Base-by-base conservation (phyloP, 148 eudicot genomes). In the Chenopodium album region DNA sequence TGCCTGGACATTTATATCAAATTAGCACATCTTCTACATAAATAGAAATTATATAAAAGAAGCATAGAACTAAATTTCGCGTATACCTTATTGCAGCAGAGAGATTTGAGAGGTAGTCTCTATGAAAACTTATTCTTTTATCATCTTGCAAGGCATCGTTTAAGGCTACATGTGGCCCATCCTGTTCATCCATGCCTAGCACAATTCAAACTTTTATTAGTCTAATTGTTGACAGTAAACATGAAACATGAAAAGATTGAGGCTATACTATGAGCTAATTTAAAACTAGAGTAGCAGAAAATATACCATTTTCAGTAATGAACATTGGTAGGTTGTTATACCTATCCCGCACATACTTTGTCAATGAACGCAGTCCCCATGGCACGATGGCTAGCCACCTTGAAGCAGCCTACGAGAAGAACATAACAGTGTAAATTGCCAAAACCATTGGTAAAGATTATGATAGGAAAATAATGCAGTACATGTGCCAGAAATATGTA, bases 41-140 rank as follows among this genome's bases (percentile, higher is more conserved):
- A 22, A 7, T 60, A 22, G 23, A 4, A 60, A 22, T 19, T 60
- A 60, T 31, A 31, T 31, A 60, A 0, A 60, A 19, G 4, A 54
- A 54, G 60, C 20, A 54, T 56, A 56, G 62, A 56, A 56, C 62
- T 62, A n/a, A 26, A 63, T 50, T 34, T 71, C n/a, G 1, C 20
- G 9, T 29, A 67, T 89, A 93, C 98, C 98, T 92, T 74, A 92
- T 90, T 75, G 99, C 97, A 62, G 97, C 98, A 44, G 98, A 96
- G 37, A 96, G 88, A 86, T 96, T 96, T 7, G 98, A 96, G 71
- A 96, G 95, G 82, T 96, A 96, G 75, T 96, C 98, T 73, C 90
- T 91, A 85, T 96, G 98, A 71, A 79, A 96, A 20, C 32, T 79
- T 78, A 96, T 96, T 86, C 99, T 91, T 85, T 86, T 89, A 10